Evolutionary conservation across 441 rosid genomes (phyloP), one percentile per base, ranked within the genome.

Genomic region (Melastoma candidum): DNA sequence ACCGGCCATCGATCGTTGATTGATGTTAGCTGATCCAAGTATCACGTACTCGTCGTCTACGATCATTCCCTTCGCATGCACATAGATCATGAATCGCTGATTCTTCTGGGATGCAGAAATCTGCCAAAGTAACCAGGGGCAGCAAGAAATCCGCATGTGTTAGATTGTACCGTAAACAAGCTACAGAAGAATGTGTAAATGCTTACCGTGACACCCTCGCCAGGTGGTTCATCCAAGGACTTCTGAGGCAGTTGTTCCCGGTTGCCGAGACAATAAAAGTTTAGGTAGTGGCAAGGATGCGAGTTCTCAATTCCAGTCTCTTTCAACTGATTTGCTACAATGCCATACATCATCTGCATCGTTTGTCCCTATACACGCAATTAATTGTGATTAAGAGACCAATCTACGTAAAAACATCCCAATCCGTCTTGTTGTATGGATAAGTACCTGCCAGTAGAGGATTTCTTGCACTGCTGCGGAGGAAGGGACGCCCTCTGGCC

Each of bases 11-110:
- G 95, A 85, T 45, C 97, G 77, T 59, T 89, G 83, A 63, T 89
- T 89, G 51, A 89, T 84, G 65, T 89, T 89, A 46, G 93, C 95
- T 3, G 97, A 89, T n/a, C 97, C 97, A 60, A 85, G 29, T 57
- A 89, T 68, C 27, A 85, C 77, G 47, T 84, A 84, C 63, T 84
- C 97, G 11, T 89, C 97, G 47, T 89, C 97, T 10, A 82, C 80
- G 45, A 89, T 60, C 95, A 89, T 83, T 71, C 95, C 97, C 67
- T 86, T 89, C 1, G 95, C 77, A 39, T 89, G 93, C 12, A 84
- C 90, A 36, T 85, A 89, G 24, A 86, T 77, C 97, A 89, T 89
- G 65, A 89, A 89, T 13, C 95, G 73, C 48, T 66, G 76, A 58
- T 57, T 61, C 64, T 71, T 82, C 54, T 77, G 82, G n/a, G 87